Base-by-base conservation (phyloP, 306 rosid genomes). In the Parietaria judaica region DNA sequence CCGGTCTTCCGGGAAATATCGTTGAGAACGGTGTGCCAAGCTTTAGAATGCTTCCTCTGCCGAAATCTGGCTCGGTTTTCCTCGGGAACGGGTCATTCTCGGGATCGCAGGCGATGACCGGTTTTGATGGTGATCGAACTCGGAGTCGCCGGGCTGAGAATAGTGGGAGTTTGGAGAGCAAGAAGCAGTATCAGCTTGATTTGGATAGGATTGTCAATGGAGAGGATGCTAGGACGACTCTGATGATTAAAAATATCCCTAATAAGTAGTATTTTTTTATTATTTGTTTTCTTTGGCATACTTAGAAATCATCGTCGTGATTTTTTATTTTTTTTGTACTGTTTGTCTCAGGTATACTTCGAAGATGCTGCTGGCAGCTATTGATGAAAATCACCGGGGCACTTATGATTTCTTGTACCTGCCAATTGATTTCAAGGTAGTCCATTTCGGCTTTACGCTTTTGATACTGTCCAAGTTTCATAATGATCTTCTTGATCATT, bases 171-270 rank as follows among this genome's bases (percentile, higher is more conserved):
- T 94, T 79, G 10, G 97, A 90, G 55, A 77, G 78, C 81, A 87
- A 81, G 80, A 87, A 84, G 76, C 87, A 79, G 74, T 90, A 85
- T 78, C 97, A 87, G 79, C 96, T 90, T 74, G 96, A 85, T 81
- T 81, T 90, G 34, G 97, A 90, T 37, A 84, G 81, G 79, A 90
- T 90, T 66, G 45, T 79, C 61, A 70, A 63, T 2, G 95, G 97
- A 50, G 96, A 87, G 74, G 97, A 90, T 76, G 52, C 68, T 49
- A 90, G 97, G 85, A 87, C 97, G 54, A 90, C 97, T 47, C 81
- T 90, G 72, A 90, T 90, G 97, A 85, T 90, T 46, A 90, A 87
- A 79, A 90, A 90, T 72, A 90, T 90, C 73, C 97, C 97, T 66
- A 90, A 90, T 62, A 87, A 87, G 97, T 90, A 81, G 72, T 88